Evolutionary conservation across 2,329 filamentous ascomycete species (phyloP), one percentile per base, ranked within the genome.

Genomic region (Fusarium sambucinum): DNA sequence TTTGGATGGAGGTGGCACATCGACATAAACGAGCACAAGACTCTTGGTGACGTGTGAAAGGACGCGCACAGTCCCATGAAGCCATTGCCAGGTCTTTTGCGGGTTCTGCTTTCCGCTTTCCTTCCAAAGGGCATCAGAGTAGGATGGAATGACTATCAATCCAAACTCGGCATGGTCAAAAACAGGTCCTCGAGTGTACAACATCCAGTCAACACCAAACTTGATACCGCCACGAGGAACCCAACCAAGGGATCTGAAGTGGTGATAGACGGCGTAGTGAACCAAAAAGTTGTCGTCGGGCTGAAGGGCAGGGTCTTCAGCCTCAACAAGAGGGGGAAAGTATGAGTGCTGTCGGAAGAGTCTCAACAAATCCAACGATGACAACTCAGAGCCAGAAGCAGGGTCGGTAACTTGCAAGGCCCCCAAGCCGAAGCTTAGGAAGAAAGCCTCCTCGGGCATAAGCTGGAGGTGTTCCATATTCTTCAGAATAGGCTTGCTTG

Each of bases 151-250:
- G 40, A 99, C 88, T 25, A 95, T 84, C 42, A 97, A 81, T 1
- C 93, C 94, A 76, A 97, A 99, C 75, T 98, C 94, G 23, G 96
- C 96, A 76, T 99, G 96, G 23, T 93, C 90, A 77, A 99, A 98
- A 0, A 96, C 95, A 0, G 96, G 96, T 0, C 96, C 96, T 21
- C 94, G 90, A 58, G 93, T 90, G 80, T 99, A 99, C 10, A 99
- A 86, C n/a, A 99, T 83, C 83, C 93, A 97, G 78, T 99, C 96
- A 12, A 94, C 92, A 23, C 92, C 93, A 73, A 99, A 99, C 76
- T 99, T 99, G 77, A 97, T 90, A 35, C 96, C 96, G 7, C 92
- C 89, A 16, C 96, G 90, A 1, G 96, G 91, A 2, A 97, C 93
- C 95, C 96, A 99, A 25, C 96, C 96, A 0, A 98, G 84, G 1